Base-by-base conservation (phyloP, 129 eudicot species). In the Lactuca saligna region DNA sequence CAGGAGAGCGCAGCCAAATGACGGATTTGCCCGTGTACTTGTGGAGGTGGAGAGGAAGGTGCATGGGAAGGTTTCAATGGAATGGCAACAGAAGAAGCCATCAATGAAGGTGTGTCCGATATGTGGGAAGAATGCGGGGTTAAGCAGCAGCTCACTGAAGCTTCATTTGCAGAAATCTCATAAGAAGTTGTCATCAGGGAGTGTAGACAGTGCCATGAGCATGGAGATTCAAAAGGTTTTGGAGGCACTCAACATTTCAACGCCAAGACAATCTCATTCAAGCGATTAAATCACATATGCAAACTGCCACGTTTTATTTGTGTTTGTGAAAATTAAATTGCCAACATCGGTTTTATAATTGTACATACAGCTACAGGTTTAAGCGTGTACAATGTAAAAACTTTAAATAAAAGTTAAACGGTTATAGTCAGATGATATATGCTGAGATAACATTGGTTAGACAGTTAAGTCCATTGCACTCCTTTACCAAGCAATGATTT, bases 151-250 rank as follows among this genome's bases (percentile, higher is more conserved):
- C 72, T 89, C 99, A 4, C 72, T 94, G 75, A 87, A 87, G 81
- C 96, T 94, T 65, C 99, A 94, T 73, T 57, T 89, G 75, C 99
- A 94, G 84, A 94, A 94, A 73, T 86, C 91, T 1, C 99, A 94
- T 75, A 94, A 80, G 79, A 89, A 85, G 35, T 82, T 94, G 37
- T 94, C 96, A 0, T 87, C 96, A 0, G 99, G 99, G 39, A 94
- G 99, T 55, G 99, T 94, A 65, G 99, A 94, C 77, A 89, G 99
- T 73, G 99, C 99, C 62, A 94, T 89, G 97, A 83, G 82, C 25
- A 81, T 94, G 96, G 96, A 94, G 78, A 94, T 89, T 69, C 97
- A 94, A 59, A 94, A 94, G 69, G 99, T 93, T 46, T 54, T 94
- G 48, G 87, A 82, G 31, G 96, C 88, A 14, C 81, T 94, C 35